Base-by-base conservation (phyloP, 1,139 yeast species). In the Trichomonascaceae sp. region DNA sequence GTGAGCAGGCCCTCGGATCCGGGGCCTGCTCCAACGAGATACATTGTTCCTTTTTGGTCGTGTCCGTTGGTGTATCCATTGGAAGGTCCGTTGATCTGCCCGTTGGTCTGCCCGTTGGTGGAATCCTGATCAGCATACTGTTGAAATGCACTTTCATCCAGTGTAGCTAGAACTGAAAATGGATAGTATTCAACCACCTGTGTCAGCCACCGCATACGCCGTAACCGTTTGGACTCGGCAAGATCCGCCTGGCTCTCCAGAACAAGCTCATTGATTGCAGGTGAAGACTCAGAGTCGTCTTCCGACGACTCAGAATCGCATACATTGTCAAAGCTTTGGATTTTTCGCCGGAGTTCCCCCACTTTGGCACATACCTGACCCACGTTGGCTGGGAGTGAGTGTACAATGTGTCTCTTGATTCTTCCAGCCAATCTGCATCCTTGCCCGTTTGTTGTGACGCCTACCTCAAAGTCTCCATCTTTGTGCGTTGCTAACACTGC, bases 181-280 rank as follows among this genome's bases (percentile, higher is more conserved):
- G 98, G 98, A 51, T 75, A 87, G 52, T 87, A 87, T 51, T 87
- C 97, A 33, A 87, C 92, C 32, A 87, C 71, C 50, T 87, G 97
- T 1, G 87, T 72, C 37, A 87, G 62, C 93, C 95, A 89, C 46
- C 93, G 66, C 28, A 82, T 65, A 43, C 93, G 62, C 49, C 74
- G 76, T 40, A 69, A 72, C 46, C 67, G 64, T 46, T 71, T 71
- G n/a, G 48, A 45, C 30, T 43, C 45, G 11, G 34, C 34, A 11
- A 35, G 20, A 26, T 43, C 46, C 28, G 66, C 64, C 29, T 60
- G 62, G 0, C 69, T 62, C 67, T 68, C 68, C 36, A 65, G 65
- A 5, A 79, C 75, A 29, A 81, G 64, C 23, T 65, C 54, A 52
- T 81, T 81, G 42, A 81, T 64, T 34, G 64, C 63, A 30, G 69